phyloP scores from a whole-genome alignment of 1,284 basidiomycete genomes.

The Puccinia hordei region DNA sequence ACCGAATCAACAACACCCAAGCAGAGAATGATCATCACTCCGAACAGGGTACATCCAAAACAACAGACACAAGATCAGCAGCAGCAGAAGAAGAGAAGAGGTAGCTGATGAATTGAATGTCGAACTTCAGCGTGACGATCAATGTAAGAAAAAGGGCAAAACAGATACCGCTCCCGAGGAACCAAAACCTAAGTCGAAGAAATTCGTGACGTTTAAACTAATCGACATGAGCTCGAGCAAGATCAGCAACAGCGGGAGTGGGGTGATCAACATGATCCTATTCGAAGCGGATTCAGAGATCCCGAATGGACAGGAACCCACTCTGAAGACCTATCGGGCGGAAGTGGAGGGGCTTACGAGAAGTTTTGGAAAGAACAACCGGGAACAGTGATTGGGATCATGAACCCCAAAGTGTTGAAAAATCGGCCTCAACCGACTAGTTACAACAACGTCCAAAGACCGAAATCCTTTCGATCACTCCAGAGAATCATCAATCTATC shows the following conservation, averaged over 20 bases:
- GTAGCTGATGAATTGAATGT: conserved; percentile 24
- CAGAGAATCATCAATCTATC: conserved; percentile 75
- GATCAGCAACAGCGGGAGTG: conserved; percentile 71
- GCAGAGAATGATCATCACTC: not conserved
- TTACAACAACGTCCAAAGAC: conserved; percentile 61
- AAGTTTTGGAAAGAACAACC: conserved; percentile 77
- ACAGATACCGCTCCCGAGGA: conserved; percentile 52
- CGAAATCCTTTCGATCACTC: conserved; percentile 84
- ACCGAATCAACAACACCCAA: conserved; percentile 7
- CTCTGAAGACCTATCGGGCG: conserved; percentile 73
- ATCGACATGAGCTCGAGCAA: conserved; percentile 71
- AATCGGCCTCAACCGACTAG: conserved; percentile 70
- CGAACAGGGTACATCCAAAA: not conserved
- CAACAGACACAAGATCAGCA: not conserved
- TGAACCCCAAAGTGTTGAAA: conserved; percentile 84
- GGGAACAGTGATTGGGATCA: conserved; percentile 82
- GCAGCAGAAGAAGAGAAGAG: conserved; percentile 36
- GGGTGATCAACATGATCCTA: conserved; percentile 75
- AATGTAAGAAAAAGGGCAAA: conserved; percentile 47
- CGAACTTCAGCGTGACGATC: conserved; percentile 53
- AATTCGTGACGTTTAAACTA: conserved; percentile 74
- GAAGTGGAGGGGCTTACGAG: conserved; percentile 89
- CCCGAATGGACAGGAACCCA: conserved; percentile 52
- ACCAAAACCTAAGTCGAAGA: conserved; percentile 56
- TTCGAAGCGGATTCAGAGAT: conserved; percentile 71